Base-by-base conservation (phyloP, 371 early-diverging fungal genomes). In the Polyrhizophydium stewartii region DNA sequence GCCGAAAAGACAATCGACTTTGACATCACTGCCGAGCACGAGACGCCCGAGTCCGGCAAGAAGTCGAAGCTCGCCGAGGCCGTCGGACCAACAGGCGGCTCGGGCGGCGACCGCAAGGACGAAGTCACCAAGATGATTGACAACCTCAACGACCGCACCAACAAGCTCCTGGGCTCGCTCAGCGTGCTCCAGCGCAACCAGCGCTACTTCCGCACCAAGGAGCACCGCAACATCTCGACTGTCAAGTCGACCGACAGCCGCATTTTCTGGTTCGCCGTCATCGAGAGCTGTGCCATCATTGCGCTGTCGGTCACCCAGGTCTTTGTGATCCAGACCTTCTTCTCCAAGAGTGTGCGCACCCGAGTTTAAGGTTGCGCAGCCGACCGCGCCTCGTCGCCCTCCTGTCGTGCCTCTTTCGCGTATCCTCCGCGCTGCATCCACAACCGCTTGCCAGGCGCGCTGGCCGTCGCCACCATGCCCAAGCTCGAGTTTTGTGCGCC, bases 1-100 rank as follows among this genome's bases (percentile, higher is more conserved):
- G 89, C 89, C 33, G 90, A 92, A 60, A 96, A 96, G 62, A 52
- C 63, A 45, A 83, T 95, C 35, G 94, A 93, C 69, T 92, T 96
- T 72, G 96, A 96, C 65, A 89, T 96, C 61, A 77, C 85, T 0
- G 78, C 91, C 24, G 92, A 96, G 69, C 83, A 91, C 76, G 93
- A 94, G 60, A 55, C 58, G 25, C 43, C 63, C 10, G 37, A 50
- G 27, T 2, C 32, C 53, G 27, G 27, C 56, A 33, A 46, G 41
- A 21, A 56, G 56, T 47, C 49, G 7, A 47, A 47, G 28, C 49
- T 47, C 49, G 49, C 49, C 28, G 49, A 47, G 28, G 3, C 49
- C 7, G 22, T 47, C 22, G 49, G 49, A 7, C 16, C 49, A 3
- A 47, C 16, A 3, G 49, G 41, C 43, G 45, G 50, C 38, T 17